A percentile compares a stretch with the other conserved stretches of the same genome.
Evolutionary conservation across 2,329 filamentous ascomycete species (phyloP).

Genomic region (Elsinoe batatas): DNA sequence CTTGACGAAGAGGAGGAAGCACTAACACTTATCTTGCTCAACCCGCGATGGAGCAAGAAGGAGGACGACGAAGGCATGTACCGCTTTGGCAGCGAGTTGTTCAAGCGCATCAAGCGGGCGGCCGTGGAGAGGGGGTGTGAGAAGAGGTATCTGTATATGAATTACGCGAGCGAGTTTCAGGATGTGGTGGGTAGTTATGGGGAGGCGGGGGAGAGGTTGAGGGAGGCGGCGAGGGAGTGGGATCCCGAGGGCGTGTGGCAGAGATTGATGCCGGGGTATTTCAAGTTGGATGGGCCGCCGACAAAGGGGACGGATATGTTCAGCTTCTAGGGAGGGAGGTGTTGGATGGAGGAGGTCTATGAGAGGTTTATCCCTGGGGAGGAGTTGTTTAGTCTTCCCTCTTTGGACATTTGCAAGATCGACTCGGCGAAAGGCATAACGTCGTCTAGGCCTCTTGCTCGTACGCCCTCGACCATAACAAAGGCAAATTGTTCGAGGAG

Average conservation of each 20-base stretch:
- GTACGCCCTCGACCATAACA: constrained; percentile 7
- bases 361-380: constrained; percentile 2
- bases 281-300: constrained; percentile 28
- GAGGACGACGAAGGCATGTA: constrained; percentile 27
- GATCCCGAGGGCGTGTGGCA: constrained; percentile 35
- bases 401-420: background rate
- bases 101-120: constrained; percentile 16
- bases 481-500: background rate
- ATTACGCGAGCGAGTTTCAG: constrained; percentile 38
- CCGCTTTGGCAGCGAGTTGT: constrained; percentile 21
- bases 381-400: background rate
- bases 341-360: background rate
- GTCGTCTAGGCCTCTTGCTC: background rate
- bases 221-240: constrained; percentile 29
- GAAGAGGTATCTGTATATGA: constrained; percentile 35
- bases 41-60: constrained; percentile 22
- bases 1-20: constrained; percentile 17
- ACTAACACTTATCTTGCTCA: background rate
- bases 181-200: constrained; percentile 36
- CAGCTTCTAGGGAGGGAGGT: background rate
- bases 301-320: constrained; percentile 2
- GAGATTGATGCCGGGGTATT: constrained; percentile 33
- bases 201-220: constrained; percentile 27
- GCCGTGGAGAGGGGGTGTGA: background rate
- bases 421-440: constrained; percentile 10